Conservation (phyloP, 495 filamentous ascomycete genomes). For the Ramalina peruviana region DNA sequence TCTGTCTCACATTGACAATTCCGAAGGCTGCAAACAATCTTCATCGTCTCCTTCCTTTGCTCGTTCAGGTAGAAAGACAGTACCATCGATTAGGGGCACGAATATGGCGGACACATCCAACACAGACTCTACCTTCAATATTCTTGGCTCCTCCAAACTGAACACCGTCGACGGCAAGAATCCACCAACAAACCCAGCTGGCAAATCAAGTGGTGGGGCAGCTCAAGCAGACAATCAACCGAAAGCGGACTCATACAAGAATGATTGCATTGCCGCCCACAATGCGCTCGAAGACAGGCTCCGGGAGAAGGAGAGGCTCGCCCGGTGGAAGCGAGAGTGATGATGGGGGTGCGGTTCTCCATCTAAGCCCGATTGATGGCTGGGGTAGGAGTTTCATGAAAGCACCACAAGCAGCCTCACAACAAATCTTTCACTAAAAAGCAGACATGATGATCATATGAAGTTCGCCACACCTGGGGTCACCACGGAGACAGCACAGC, state of each 20-base stretch:
- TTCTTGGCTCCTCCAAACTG: constrained; percentile 17
- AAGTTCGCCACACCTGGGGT: too few species aligned
- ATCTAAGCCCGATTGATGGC: too few species aligned
- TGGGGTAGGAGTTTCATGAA: too few species aligned
- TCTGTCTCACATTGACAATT: too few species aligned
- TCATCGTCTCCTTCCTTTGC: constrained; percentile 14
- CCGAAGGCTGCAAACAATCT: not conserved
- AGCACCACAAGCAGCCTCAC: too few species aligned
- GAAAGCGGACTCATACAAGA: constrained; percentile 8
- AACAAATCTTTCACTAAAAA: too few species aligned
- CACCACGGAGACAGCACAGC: too few species aligned
- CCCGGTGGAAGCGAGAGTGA: constrained; percentile 1
- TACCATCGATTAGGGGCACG: not conserved
- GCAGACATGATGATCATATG: too few species aligned
- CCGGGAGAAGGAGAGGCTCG: constrained; percentile 12
- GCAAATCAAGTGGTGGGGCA: not conserved
- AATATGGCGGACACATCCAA: constrained; percentile 4
- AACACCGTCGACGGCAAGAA: constrained; percentile 17
- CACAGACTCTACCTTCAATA: constrained; percentile 11
- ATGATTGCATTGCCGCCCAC: constrained; percentile 9
- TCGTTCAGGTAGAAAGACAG: not conserved
- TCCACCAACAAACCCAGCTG: constrained; percentile 1
- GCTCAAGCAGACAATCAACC: constrained; percentile 1
- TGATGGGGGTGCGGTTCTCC: too few species aligned
- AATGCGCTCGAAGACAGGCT: constrained; percentile 9